Percentiles rank a stretch among this genome's conserved stretches.
phyloP scores from a whole-genome alignment of 2,329 filamentous ascomycete genomes.

The Diaporthe velutina region DNA sequence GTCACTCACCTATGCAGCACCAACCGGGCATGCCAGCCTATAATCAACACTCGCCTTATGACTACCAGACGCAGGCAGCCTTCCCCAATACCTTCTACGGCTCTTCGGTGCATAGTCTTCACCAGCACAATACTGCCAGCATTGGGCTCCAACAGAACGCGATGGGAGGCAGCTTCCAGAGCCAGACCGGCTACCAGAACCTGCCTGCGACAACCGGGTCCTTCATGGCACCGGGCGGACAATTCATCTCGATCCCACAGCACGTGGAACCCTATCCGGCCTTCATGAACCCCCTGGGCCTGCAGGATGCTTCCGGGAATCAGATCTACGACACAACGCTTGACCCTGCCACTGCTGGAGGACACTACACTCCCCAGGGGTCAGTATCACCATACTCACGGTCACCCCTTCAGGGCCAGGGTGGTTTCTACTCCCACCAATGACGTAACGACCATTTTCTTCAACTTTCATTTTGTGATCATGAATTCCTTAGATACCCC shows the following conservation, averaged over 20 bases:
- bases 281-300: conserved; percentile 33
- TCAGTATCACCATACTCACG: conserved; percentile 58
- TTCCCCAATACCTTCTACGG: conserved; percentile 34
- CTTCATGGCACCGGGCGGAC: conserved; percentile 44
- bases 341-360: conserved; percentile 47
- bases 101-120: conserved; percentile 34
- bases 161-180: conserved; percentile 39
- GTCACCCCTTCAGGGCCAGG: conserved; percentile 55
- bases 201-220: conserved; percentile 49
- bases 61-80: conserved; percentile 39
- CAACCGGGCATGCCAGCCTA: conserved; percentile 35
- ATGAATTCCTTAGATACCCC: conserved; percentile 31
- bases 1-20: conserved; percentile 36
- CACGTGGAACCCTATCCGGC: conserved; percentile 42
- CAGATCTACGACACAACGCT: conserved; percentile 51
- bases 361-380: conserved; percentile 55
- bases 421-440: conserved; percentile 50
- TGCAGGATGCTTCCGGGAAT: conserved; percentile 34
- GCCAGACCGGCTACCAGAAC: conserved; percentile 43
- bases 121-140: conserved; percentile 19
- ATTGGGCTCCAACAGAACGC: conserved; percentile 33
- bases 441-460: conserved; percentile 30
- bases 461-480: conserved; percentile 20
- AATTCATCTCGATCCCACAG: conserved; percentile 49
- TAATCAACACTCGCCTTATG: conserved; percentile 37